These are phyloP conservation scores for Cyberlindnera nakhonratchasimensis DNA, from an alignment of 805 yeast species.

Conservation along the genomic window DNA sequence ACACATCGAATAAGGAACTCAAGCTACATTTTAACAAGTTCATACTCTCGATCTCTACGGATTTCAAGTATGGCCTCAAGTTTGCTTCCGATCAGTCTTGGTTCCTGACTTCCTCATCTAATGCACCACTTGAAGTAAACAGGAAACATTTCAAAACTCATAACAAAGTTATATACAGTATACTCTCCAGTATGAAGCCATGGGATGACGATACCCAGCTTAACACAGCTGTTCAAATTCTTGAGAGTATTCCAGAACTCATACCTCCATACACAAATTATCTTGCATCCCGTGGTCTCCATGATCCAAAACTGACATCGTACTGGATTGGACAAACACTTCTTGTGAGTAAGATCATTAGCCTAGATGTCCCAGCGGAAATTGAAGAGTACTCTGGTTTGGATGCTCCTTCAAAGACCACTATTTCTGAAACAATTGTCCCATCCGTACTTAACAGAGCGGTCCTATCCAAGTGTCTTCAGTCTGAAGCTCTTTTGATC, in stretches of 20 bases:
- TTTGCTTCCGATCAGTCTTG: conserved; percentile 49
- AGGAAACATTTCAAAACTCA: conserved; percentile 53
- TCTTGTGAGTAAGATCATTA: conserved; percentile 56
- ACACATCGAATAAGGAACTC: conserved; percentile 35
- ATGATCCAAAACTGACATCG: conserved; percentile 76
- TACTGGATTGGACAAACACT: conserved; percentile 80
- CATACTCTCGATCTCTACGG: conserved; percentile 47
- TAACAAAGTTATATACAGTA: conserved; percentile 62
- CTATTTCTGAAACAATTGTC: conserved; percentile 52
- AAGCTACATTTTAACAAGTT: conserved; percentile 42
- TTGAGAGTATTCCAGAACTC: conserved; percentile 61
- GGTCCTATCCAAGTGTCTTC: conserved; percentile 56
- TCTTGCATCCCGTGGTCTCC: conserved; percentile 59
- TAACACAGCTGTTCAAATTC: conserved; percentile 46
- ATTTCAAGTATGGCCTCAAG: conserved; percentile 44
- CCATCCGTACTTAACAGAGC: conserved; percentile 62
- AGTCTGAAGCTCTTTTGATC: conserved; percentile 46
- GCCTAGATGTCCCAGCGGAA: conserved; percentile 48
- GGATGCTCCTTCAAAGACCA: conserved; percentile 32
- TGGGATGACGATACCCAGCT: conserved; percentile 72
- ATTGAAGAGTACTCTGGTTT: conserved; percentile 27
- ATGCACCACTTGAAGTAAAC: conserved; percentile 40
- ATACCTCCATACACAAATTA: conserved; percentile 65
- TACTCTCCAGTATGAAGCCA: conserved; percentile 68
- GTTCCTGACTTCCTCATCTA: conserved; percentile 34